Conservation (phyloP, 2,329 filamentous ascomycete genomes). For the Colletotrichum godetiae region DNA sequence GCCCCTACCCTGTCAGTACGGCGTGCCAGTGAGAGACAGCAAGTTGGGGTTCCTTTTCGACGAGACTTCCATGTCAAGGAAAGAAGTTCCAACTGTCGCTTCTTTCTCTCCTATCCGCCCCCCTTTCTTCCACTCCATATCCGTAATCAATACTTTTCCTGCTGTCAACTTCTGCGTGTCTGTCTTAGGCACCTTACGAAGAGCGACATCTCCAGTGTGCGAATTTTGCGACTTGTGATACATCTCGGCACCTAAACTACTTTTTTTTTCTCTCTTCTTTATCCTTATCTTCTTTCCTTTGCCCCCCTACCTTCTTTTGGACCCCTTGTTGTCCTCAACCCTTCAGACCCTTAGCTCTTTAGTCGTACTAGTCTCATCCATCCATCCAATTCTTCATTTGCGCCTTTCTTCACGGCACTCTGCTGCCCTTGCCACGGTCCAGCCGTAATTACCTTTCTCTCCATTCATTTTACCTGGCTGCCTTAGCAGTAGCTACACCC, state of each 20-base stretch:
- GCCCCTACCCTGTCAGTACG: neutral
- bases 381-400: conserved; percentile 2
- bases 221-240: neutral
- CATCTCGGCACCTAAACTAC: neutral
- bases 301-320: neutral
- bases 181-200: no score
- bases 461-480: neutral
- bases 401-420: conserved; percentile 1
- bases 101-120: neutral
- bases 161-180: conserved; percentile 3
- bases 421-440: conserved; percentile 2
- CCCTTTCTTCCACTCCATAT: neutral
- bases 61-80: neutral
- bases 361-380: neutral
- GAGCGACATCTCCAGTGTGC: no score
- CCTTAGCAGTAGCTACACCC: neutral
- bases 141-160: neutral
- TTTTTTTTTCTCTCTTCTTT: neutral
- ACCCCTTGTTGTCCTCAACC: conserved; percentile 9
- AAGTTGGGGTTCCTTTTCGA: neutral
- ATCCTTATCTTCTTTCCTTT: conserved; percentile 1
- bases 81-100: neutral
- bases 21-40: neutral
- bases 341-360: conserved; percentile 1
- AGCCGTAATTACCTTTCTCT: conserved; percentile 8